Evolutionary conservation across 345 rosid species (phyloP).

Genomic region (Eucalyptus tenuipes): DNA sequence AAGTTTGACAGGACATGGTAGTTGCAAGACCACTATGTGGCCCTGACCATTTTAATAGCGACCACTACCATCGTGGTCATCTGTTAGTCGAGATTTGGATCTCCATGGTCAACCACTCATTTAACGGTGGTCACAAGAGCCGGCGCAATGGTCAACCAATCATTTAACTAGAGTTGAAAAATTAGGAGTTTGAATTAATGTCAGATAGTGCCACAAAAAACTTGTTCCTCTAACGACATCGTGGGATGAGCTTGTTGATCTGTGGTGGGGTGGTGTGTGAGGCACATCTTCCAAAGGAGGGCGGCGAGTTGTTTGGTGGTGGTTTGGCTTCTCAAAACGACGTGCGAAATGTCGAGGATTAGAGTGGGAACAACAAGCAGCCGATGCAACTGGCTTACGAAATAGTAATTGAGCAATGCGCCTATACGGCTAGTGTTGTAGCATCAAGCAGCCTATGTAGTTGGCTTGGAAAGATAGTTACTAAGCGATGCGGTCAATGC

Average conservation of each 20-base stretch:
- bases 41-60: not conserved
- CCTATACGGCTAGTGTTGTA: fast-evolving
- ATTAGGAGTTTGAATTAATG: no score
- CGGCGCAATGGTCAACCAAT: not conserved
- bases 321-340: no score
- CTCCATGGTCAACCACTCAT: not conserved
- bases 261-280: no score
- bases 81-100: not conserved
- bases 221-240: no score
- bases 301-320: no score
- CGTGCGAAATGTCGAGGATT: fast-evolving
- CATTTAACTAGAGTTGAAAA: not conserved
- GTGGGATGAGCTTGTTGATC: no score
- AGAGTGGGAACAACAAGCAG: no score
- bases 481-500: fast-evolving
- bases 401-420: no score
- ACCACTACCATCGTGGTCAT: not conserved
- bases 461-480: no score
- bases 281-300: no score
- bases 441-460: no score
- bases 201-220: no score
- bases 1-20: not conserved
- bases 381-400: fast-evolving
- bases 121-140: not conserved
- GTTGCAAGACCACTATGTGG: not conserved